Evolutionary conservation across 176 grass and related monocot species (phyloP).

Genomic region (Eragrostis nindensis): DNA sequence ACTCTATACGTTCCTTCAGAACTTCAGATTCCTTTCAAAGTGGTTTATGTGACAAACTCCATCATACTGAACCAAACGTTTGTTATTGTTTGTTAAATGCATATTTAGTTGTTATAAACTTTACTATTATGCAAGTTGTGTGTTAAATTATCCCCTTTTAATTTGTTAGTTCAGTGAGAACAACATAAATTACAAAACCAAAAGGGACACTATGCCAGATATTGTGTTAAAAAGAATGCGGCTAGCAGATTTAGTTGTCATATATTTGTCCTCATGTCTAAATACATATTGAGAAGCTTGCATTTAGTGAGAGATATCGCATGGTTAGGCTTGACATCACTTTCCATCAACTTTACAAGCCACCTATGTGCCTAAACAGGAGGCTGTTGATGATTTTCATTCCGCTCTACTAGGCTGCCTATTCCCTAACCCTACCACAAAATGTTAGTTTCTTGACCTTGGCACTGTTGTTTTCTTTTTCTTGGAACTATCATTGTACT

Average conservation of each 20-base stretch:
- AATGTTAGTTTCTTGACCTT: constrained; percentile 22
- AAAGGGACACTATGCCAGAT: neutral
- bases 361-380: constrained; percentile 19
- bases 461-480: neutral
- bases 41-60: constrained; percentile 26
- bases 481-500: constrained; percentile 13
- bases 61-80: constrained; percentile 24
- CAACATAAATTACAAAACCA: constrained; percentile 7
- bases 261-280: constrained; percentile 13
- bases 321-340: constrained; percentile 32
- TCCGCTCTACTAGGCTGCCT: constrained; percentile 34
- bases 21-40: constrained; percentile 45
- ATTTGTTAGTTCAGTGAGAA: neutral
- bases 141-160: constrained; percentile 23
- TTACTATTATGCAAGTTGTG: constrained; percentile 28
- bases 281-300: constrained; percentile 12
- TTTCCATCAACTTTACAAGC: constrained; percentile 36
- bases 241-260: constrained; percentile 5
- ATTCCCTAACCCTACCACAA: constrained; percentile 6
- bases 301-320: constrained; percentile 5
- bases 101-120: constrained; percentile 26
- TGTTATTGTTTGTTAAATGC: constrained; percentile 17
- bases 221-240: neutral
- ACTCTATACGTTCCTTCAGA: constrained; percentile 26
- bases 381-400: constrained; percentile 24